Base-by-base conservation (phyloP, 805 yeast species). In the Saturnispora dispora region DNA sequence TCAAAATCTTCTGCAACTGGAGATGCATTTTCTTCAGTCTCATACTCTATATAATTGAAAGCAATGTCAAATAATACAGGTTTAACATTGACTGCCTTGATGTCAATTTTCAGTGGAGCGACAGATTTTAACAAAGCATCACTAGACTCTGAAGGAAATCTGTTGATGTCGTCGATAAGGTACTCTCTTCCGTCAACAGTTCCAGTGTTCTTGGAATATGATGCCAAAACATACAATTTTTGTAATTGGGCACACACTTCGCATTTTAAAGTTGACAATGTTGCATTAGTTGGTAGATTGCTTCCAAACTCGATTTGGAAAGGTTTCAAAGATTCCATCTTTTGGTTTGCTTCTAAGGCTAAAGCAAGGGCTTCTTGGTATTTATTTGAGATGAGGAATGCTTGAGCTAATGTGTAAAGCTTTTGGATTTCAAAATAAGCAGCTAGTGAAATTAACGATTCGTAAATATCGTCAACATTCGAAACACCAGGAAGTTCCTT, bases 1-100 rank as follows among this genome's bases (percentile, higher is more conserved):
- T 13, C 50, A 18, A 44, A 13, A n/a, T 33, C 52, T 22, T 49
- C 22, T 10, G 44, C 43, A 5, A 40, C 50, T 18, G 46, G 44
- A 22, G 58, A 47, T 37, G 60, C 35, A 43, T 53, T 41, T 20
- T 23, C 35, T 28, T n/a, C 45, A n/a, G 56, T 59, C n/a, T 69
- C 71, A 60, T 81, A 82, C 35, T 74, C 72, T 49, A 90, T 76
- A 62, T 86, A 89, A 64, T 89, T 90, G 72, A 74, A 90, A 0
- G 95, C 98, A 57, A 88, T 73, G 64, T 91, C 99, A 60, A 88
- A 93, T 60, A 90, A 76, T 9, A 89, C 95, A 0, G 99, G 96
- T 67, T 93, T 91, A 52, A 83, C 78, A 49, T 81, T 75, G 1
- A 86, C 79, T 1, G 95, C 85, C 55, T 69, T 71, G 40, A 88